Conservation (phyloP, 192 early-diverging fungal genomes). For the Linnemannia hyalina region DNA sequence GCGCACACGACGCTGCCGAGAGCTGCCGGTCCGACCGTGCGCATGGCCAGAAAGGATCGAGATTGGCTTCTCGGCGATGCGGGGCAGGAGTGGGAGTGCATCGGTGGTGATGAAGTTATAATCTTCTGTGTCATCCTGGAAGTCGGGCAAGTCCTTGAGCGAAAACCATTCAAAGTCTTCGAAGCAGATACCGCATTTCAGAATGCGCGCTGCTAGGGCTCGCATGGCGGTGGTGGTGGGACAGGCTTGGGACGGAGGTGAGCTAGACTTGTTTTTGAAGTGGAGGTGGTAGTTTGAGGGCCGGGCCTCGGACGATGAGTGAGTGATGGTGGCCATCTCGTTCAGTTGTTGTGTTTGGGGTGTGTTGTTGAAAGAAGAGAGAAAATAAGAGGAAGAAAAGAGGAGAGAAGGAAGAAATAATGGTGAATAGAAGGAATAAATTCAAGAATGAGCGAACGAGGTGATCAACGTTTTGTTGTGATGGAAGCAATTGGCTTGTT, state of each 20-base stretch:
- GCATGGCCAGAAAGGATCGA: neutral
- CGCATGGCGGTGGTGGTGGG: neutral
- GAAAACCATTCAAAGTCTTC: constrained; percentile 27
- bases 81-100: neutral
- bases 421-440: too few relatives aligned
- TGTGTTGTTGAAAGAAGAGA: neutral
- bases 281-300: neutral
- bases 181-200: constrained; percentile 15
- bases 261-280: neutral
- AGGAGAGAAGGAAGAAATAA: too few relatives aligned
- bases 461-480: too few relatives aligned
- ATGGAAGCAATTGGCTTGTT: too few relatives aligned
- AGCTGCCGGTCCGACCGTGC: neutral
- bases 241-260: neutral
- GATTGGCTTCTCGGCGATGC: neutral
- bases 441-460: too few relatives aligned
- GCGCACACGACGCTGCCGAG: neutral
- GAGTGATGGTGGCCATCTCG: neutral
- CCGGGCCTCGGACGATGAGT: neutral
- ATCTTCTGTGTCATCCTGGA: neutral
- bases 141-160: neutral
- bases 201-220: neutral
- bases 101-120: neutral
- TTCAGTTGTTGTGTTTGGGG: neutral
- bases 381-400: neutral